Evolutionary conservation across 139 green algal species (phyloP).

Genomic region (Tetraselmis striata): DNA sequence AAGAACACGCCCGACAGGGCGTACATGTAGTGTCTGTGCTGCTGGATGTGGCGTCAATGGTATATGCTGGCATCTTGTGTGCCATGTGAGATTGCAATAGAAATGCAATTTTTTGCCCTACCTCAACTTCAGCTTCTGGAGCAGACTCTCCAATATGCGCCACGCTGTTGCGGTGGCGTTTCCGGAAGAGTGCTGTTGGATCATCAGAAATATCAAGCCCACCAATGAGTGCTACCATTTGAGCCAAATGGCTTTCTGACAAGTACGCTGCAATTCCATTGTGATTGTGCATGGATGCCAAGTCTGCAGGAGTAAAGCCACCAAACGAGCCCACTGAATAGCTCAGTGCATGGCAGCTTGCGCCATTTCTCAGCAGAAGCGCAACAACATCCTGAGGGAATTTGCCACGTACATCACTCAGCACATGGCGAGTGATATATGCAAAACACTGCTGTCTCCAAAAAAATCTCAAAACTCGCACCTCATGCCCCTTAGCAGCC

Average conservation of each 20-base stretch:
- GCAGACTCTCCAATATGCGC: not conserved
- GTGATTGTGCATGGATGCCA: conserved; percentile 4
- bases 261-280: conserved; percentile 7
- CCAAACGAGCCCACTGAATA: not conserved
- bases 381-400: conserved; percentile 2
- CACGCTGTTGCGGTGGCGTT: not conserved
- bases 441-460: too few relatives aligned
- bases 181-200: not conserved
- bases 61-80: too few relatives aligned
- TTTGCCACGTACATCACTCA: too few relatives aligned
- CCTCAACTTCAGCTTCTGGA: not conserved
- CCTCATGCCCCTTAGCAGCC: conserved; percentile 6
- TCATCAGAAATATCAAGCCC: not conserved
- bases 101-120: not conserved
- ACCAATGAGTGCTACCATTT: not conserved
- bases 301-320: not conserved
- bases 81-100: not conserved
- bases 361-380: conserved; percentile 1
- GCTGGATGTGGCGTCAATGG: too few relatives aligned
- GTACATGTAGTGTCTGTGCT: too few relatives aligned
- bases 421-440: too few relatives aligned
- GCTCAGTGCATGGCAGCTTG: not conserved
- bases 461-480: too few relatives aligned
- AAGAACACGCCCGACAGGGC: too few relatives aligned
- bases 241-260: not conserved